Percentiles rank a stretch among this genome's conserved stretches.
These are phyloP conservation scores for Physcomitrium patens DNA, from an alignment of 225 moss, liverwort and hornwort species.

Conservation along the genomic window DNA sequence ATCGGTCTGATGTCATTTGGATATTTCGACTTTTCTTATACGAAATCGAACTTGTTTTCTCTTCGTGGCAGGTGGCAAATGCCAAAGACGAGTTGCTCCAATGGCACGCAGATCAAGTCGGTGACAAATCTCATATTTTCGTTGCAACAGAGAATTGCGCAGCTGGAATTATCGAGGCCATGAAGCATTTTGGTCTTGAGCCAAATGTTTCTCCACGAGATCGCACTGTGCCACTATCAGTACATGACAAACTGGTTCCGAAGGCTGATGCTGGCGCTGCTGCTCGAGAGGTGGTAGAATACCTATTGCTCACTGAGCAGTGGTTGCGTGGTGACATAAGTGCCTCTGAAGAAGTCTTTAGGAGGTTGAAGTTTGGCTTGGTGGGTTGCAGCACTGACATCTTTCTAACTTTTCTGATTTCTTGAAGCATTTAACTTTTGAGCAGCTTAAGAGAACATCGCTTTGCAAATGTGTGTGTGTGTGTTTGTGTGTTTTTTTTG, in stretches of 20 bases:
- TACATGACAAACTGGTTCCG: constrained; percentile 39
- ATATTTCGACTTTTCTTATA: not conserved
- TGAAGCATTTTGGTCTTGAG: constrained; percentile 60
- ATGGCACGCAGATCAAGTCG: constrained; percentile 62
- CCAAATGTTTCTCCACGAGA: constrained; percentile 52
- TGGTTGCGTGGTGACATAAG: constrained; percentile 66
- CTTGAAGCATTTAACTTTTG: not conserved
- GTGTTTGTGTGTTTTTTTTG: too few species aligned
- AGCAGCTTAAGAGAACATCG: not conserved
- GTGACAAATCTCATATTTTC: constrained; percentile 59
- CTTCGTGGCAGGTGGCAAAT: constrained; percentile 59
- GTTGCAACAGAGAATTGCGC: constrained; percentile 64
- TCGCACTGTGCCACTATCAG: constrained; percentile 39
- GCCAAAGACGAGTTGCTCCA: constrained; percentile 69
- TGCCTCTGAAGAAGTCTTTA: constrained; percentile 51
- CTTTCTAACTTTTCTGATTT: not conserved
- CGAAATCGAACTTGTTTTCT: not conserved
- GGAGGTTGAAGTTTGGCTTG: constrained; percentile 57
- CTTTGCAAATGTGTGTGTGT: not conserved
- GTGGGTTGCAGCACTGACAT: constrained; percentile 31
- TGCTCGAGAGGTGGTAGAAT: constrained; percentile 62
- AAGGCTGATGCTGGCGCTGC: constrained; percentile 44
- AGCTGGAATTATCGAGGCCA: constrained; percentile 63
- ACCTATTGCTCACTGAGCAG: constrained; percentile 51
- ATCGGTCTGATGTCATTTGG: not conserved